A percentile compares a stretch with the other conserved stretches of the same genome.
These are phyloP conservation scores for Neurospora sp. DNA, from an alignment of 495 filamentous ascomycete genomes.

Conservation along the genomic window DNA sequence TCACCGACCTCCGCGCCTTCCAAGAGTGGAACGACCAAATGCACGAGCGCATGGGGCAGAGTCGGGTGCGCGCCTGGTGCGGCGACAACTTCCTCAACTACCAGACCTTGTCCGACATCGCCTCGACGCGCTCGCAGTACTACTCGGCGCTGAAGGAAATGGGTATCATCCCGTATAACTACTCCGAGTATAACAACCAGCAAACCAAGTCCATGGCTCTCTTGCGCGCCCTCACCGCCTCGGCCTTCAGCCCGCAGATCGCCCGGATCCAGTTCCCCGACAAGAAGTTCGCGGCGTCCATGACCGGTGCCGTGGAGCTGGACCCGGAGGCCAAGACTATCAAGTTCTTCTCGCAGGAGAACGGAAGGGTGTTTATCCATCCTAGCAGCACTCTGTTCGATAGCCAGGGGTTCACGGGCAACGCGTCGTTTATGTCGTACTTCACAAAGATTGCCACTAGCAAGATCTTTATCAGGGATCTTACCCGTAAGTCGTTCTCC, in stretches of 20 bases:
- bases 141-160: constrained; percentile 76
- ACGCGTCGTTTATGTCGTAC: constrained; percentile 66
- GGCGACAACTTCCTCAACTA: constrained; percentile 78
- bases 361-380: constrained; percentile 84
- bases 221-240: constrained; percentile 79
- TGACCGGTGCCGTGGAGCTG: constrained; percentile 79
- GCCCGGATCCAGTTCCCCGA: constrained; percentile 87
- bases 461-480: constrained; percentile 78
- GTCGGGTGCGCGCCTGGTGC: constrained; percentile 68
- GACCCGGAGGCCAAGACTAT: constrained; percentile 90
- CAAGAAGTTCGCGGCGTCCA: constrained; percentile 80
- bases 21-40: constrained; percentile 66
- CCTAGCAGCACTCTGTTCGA: constrained; percentile 79
- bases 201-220: constrained; percentile 40
- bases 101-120: constrained; percentile 76
- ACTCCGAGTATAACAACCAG: constrained; percentile 26
- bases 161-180: constrained; percentile 52
- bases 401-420: constrained; percentile 60
- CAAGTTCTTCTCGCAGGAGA: constrained; percentile 81
- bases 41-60: constrained; percentile 40
- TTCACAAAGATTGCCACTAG: constrained; percentile 85
- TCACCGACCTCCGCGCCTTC: constrained; percentile 77
- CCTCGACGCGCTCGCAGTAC: constrained; percentile 77
- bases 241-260: constrained; percentile 82
- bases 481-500: constrained; percentile 57